Conservation (phyloP, 148 eudicot genomes). For the Camellia sinensis region DNA sequence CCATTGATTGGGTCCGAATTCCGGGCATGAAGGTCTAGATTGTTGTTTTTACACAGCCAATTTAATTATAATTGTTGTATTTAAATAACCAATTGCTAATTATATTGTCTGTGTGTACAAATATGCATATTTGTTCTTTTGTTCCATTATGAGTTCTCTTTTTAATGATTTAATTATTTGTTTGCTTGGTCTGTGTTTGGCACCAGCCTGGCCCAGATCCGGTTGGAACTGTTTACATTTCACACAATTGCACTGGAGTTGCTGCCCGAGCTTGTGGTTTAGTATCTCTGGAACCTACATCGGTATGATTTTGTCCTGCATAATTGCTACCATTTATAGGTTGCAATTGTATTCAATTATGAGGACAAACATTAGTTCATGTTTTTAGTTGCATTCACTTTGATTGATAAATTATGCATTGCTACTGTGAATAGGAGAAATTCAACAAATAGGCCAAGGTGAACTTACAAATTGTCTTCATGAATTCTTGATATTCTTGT, state of each 20-base stretch:
- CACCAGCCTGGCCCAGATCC: slow-evolving; percentile 53
- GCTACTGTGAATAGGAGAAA: background rate
- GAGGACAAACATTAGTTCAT: background rate
- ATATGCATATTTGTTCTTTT: background rate
- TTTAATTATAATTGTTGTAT: background rate
- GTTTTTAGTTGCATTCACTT: background rate
- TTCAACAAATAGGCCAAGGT: background rate
- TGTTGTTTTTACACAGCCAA: background rate
- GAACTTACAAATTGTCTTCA: background rate
- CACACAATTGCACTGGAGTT: slow-evolving; percentile 51
- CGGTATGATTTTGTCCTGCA: slow-evolving; percentile 21
- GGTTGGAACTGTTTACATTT: slow-evolving; percentile 53
- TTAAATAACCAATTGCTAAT: background rate
- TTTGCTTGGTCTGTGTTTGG: background rate
- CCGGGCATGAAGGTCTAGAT: slow-evolving; percentile 54
- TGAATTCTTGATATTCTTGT: background rate
- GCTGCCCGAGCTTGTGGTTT: slow-evolving; percentile 67
- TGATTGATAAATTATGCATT: background rate
- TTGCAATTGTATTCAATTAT: background rate
- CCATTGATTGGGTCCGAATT: slow-evolving; percentile 58
- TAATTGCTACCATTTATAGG: background rate
- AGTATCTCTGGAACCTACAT: slow-evolving; percentile 49
- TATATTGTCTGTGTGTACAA: background rate
- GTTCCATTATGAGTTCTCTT: background rate
- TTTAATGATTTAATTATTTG: background rate